phyloP scores from a whole-genome alignment of 306 rosid genomes.

The Sicyos edulis region DNA sequence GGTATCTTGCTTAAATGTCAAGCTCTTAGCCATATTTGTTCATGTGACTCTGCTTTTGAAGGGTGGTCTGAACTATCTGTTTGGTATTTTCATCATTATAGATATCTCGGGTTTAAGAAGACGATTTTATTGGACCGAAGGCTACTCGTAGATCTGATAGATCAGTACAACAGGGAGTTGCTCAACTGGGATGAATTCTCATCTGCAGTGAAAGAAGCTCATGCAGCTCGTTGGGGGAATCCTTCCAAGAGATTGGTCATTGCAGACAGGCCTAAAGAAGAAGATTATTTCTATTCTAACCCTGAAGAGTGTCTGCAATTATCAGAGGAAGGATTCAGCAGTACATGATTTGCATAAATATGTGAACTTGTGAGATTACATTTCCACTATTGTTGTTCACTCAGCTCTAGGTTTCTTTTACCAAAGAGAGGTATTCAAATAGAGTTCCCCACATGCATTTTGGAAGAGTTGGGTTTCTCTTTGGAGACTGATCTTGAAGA shows the following conservation, averaged over 20 bases:
- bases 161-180: constrained; percentile 47
- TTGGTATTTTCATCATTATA: constrained; percentile 23
- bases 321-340: constrained; percentile 46
- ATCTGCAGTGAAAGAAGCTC: constrained; percentile 67
- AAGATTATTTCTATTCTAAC: constrained; percentile 88
- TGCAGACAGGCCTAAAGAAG: constrained; percentile 87
- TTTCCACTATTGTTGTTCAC: constrained; percentile 15
- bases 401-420: constrained; percentile 40
- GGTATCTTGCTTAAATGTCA: no score
- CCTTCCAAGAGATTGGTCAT: constrained; percentile 59
- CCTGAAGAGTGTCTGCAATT: constrained; percentile 80
- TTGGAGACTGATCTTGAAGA: constrained; percentile 32
- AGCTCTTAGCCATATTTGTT: no score
- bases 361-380: constrained; percentile 21
- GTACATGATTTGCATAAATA: constrained; percentile 31
- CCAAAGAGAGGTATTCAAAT: constrained; percentile 30
- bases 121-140: constrained; percentile 70
- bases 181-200: constrained; percentile 80
- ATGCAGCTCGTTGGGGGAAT: constrained; percentile 74
- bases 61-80: neutral
- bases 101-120: constrained; percentile 84
- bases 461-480: constrained; percentile 18
- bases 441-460: constrained; percentile 33
- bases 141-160: constrained; percentile 81
- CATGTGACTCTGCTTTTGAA: no score